Base-by-base conservation (phyloP, 2,329 filamentous ascomycete genomes). In the Aphanocladium album region DNA sequence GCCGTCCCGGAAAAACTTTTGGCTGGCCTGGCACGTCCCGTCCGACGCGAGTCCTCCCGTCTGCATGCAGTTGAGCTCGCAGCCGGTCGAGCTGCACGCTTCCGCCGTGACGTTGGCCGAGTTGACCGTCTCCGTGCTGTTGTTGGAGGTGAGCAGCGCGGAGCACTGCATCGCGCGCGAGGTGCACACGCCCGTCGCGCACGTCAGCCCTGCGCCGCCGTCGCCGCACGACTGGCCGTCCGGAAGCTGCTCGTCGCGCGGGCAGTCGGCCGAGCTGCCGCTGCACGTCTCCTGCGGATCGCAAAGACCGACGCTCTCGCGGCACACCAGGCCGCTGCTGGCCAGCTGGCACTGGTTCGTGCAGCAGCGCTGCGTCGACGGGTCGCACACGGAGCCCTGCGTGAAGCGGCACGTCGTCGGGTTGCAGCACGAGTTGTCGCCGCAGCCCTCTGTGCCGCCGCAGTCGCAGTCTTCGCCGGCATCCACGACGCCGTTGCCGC, bases 401-500 rank as follows among this genome's bases (percentile, higher is more conserved):
- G 80, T 87, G 79, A 93, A 95, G 66, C 84, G 88, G 81, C 91
- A 96, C 0, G 91, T 96, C 1, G 74, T 81, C 1, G 90, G 76
- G 67, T 96, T 80, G 74, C 91, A 96, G 78, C 91, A 96, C 17
- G 71, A 65, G 72, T 96, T 91, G 67, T 79, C 73, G n/a, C 45
- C 55, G 71, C 91, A 96, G 41, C 83, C 83, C 41, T 78, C 74
- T 12, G 76, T 74, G 59, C 91, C 91, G 64, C 91, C 92, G 68
- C 92, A 96, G 73, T 96, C 91, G 74, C 91, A 96, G 57, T 96
- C 88, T 73, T 96, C 91, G 62, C 89, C 91, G 11, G 82, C 78
- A 74, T 96, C 91, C 53, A 96, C 91, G 66, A 96, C 95, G 41
- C 92, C 92, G 70, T 96, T 96, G 55, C 92, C 92, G 72, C 92